Evolutionary conservation across 768 basidiomycete genomes (phyloP).

Genomic region (Pisolithus marmoratus): DNA sequence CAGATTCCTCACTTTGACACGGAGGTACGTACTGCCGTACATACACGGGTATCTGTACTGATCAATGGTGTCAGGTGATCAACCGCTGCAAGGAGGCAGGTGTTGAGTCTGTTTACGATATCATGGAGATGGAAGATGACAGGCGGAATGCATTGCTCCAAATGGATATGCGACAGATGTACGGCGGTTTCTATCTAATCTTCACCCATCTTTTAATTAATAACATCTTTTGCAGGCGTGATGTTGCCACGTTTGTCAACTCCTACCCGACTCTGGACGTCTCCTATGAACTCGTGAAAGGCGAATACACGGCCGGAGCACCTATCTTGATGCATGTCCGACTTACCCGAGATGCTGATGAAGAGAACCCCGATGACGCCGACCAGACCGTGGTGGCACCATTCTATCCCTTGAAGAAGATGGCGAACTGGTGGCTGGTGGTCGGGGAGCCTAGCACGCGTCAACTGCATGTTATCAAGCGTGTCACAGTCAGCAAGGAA

Average conservation of each 20-base stretch:
- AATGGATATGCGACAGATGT: slow-evolving; percentile 87
- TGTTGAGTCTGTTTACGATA: slow-evolving; percentile 89
- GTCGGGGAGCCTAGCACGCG: slow-evolving; percentile 79
- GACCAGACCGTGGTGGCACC: slow-evolving; percentile 90
- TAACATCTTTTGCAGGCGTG: slow-evolving; percentile 54
- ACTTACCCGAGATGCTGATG: slow-evolving; percentile 77
- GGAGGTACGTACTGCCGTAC: slow-evolving; percentile 47
- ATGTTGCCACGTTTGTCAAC: slow-evolving; percentile 94
- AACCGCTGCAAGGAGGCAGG: slow-evolving; percentile 77
- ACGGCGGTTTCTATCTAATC: slow-evolving; percentile 25
- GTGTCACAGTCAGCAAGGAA: slow-evolving; percentile 70
- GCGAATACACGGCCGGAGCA: slow-evolving; percentile 78
- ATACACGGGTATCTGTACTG: not conserved
- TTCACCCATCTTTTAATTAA: not conserved
- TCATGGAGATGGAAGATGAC: slow-evolving; percentile 98
- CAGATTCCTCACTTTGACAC: slow-evolving; percentile 96
- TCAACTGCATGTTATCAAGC: slow-evolving; percentile 78
- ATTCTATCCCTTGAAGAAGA: slow-evolving; percentile 85
- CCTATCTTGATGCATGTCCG: slow-evolving; percentile 79
- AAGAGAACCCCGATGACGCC: slow-evolving; percentile 54
- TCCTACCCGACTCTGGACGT: slow-evolving; percentile 97
- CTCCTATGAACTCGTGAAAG: slow-evolving; percentile 76
- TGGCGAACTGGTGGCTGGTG: slow-evolving; percentile 97
- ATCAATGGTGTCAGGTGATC: slow-evolving; percentile 47
- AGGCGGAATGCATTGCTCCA: slow-evolving; percentile 74